Percentiles rank a stretch among this genome's conserved stretches.
Evolutionary conservation across 2,329 filamentous ascomycete species (phyloP).

Genomic region (Dryadomyces quercivorus): DNA sequence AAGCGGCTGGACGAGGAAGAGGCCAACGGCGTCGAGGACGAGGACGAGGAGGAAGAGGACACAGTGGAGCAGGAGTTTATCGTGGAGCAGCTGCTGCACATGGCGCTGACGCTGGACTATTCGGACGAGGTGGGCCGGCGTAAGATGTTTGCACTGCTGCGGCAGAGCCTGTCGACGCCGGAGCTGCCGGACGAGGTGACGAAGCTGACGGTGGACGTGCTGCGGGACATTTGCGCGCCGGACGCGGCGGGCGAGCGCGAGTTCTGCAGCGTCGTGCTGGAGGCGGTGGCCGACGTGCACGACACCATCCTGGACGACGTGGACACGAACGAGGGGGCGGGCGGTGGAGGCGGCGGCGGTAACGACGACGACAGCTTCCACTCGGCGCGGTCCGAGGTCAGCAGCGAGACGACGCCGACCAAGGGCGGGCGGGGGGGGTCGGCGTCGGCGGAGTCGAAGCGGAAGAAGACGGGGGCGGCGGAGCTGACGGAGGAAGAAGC

Average conservation of each 20-base stretch:
- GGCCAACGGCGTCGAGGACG: constrained; percentile 41
- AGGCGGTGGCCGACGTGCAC: constrained; percentile 92
- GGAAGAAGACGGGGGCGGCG: constrained; percentile 9
- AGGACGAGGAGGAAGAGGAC: constrained; percentile 66
- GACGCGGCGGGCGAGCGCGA: constrained; percentile 65
- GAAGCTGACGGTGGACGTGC: constrained; percentile 69
- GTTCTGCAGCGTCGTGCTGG: constrained; percentile 75
- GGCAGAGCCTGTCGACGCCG: constrained; percentile 73
- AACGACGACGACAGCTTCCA: constrained; percentile 77
- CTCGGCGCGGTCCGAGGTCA: constrained; percentile 78
- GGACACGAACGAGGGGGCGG: constrained; percentile 34
- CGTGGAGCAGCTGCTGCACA: constrained; percentile 87
- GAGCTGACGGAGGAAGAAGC: constrained; percentile 49
- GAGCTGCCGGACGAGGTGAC: constrained; percentile 89
- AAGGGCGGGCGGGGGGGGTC: constrained; percentile 24
- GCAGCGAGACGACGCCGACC: constrained; percentile 47
- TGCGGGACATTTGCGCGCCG: constrained; percentile 71
- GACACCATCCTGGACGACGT: constrained; percentile 72
- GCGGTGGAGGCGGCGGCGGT: constrained; percentile 16
- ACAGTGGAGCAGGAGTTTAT: constrained; percentile 89
- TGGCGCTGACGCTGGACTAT: constrained; percentile 85
- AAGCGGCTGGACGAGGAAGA: constrained; percentile 41
- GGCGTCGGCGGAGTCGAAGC: background rate
- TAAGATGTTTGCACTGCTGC: constrained; percentile 88
- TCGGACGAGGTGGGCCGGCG: constrained; percentile 91